phyloP scores from a whole-genome alignment of 75 land plant genomes.

The Pseudotsuga menziesii region DNA sequence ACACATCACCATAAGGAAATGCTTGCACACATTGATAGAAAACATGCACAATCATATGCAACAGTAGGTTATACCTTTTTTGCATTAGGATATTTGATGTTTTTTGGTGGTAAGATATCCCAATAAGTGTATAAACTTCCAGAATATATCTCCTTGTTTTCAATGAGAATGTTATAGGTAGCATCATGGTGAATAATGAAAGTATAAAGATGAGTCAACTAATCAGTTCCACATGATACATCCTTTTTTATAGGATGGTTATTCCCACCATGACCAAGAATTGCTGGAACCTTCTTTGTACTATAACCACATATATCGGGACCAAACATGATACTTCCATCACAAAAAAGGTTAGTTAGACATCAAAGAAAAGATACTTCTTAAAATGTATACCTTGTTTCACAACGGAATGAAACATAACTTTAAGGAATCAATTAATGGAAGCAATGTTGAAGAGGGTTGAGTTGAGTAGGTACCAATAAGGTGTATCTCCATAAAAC shows the following conservation, averaged over 20 bases:
- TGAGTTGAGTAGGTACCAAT: slow-evolving; percentile 23
- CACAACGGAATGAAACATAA: background rate
- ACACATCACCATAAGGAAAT: background rate
- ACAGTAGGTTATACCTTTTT: slow-evolving; percentile 42
- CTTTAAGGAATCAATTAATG: too few relatives aligned
- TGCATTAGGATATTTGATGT: slow-evolving; percentile 77
- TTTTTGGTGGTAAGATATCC: slow-evolving; percentile 74
- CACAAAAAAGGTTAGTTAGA: background rate
- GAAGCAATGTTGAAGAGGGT: background rate
- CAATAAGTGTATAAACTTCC: slow-evolving; percentile 82
- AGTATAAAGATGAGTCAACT: slow-evolving; percentile 92
- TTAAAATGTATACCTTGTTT: too few relatives aligned
- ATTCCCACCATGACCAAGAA: slow-evolving; percentile 48
- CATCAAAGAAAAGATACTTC: too few relatives aligned
- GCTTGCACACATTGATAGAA: background rate
- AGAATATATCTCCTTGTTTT: slow-evolving; percentile 64
- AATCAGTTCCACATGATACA: slow-evolving; percentile 78
- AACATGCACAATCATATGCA: too few relatives aligned
- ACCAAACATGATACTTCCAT: slow-evolving; percentile 95
- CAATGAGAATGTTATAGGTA: slow-evolving; percentile 79
- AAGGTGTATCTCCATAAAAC: slow-evolving; percentile 66
- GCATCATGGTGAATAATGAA: slow-evolving; percentile 75
- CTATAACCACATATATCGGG: slow-evolving; percentile 82
- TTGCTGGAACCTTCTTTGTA: slow-evolving; percentile 85
- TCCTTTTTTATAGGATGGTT: slow-evolving; percentile 78